A percentile compares a stretch with the other conserved stretches of the same genome.
Evolutionary conservation across 2,329 filamentous ascomycete species (phyloP).

Genomic region (Phoma sp.): DNA sequence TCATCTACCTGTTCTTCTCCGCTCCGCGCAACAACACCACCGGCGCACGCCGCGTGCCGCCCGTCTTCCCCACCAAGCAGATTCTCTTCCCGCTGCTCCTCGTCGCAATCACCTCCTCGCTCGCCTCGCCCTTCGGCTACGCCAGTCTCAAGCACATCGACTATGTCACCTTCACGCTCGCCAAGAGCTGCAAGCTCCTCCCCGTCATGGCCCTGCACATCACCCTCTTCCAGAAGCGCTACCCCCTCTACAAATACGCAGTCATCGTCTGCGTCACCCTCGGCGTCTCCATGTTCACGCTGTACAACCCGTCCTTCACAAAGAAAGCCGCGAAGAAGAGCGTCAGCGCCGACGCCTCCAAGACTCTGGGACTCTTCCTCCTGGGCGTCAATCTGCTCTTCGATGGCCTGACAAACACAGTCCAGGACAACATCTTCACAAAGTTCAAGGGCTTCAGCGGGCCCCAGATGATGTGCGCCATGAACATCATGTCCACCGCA

Average conservation of each 20-base stretch:
- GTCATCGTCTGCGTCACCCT: conserved; percentile 90
- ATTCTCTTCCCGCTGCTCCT: conserved; percentile 82
- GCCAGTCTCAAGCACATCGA: conserved; percentile 91
- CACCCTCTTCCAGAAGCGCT: conserved; percentile 84
- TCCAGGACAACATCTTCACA: conserved; percentile 91
- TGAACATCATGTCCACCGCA: conserved; percentile 84
- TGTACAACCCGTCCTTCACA: conserved; percentile 67
- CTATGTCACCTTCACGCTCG: conserved; percentile 96
- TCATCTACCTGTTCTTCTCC: conserved; percentile 73
- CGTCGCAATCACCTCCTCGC: conserved; percentile 83
- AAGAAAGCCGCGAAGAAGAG: conserved; percentile 47
- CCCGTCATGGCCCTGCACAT: conserved; percentile 98
- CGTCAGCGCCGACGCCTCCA: conserved; percentile 68
- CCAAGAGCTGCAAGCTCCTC: conserved; percentile 98
- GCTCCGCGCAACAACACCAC: conserved; percentile 59
- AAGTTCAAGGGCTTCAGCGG: conserved; percentile 80
- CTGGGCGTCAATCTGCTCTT: conserved; percentile 90
- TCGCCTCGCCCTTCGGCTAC: conserved; percentile 95
- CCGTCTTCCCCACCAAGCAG: conserved; percentile 76
- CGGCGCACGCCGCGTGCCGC: conserved; percentile 41
- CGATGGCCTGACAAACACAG: conserved; percentile 94
- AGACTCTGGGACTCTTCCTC: conserved; percentile 79
- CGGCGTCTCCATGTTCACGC: conserved; percentile 92
- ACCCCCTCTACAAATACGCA: conserved; percentile 94
- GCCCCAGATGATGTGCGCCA: conserved; percentile 99